These are phyloP conservation scores for Pseudocercospora fuligena DNA, from an alignment of 2,329 filamentous ascomycete genomes.

Conservation along the genomic window DNA sequence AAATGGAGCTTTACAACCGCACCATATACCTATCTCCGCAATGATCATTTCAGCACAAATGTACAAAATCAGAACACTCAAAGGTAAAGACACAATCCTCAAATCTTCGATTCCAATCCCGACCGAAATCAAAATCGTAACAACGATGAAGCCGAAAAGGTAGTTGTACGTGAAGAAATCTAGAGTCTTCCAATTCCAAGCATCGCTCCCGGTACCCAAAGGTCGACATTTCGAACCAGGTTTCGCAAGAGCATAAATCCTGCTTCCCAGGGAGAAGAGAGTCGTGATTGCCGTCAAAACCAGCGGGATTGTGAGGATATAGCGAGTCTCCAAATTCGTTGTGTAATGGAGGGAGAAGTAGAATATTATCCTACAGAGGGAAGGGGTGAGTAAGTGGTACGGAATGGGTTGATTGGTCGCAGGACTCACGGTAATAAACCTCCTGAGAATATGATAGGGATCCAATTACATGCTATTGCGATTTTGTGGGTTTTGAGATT, in stretches of 20 bases:
- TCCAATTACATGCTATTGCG: constrained; percentile 15
- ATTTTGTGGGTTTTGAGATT: constrained; percentile 15
- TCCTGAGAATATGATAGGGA: constrained; percentile 10
- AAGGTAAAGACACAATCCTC: neutral
- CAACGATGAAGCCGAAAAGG: constrained; percentile 12
- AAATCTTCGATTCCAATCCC: neutral
- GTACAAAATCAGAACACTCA: neutral
- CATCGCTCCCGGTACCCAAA: neutral
- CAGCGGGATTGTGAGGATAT: constrained; percentile 15
- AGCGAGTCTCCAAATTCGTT: constrained; percentile 1
- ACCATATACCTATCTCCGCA: neutral
- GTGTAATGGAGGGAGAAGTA: constrained; percentile 21
- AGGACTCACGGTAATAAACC: constrained; percentile 12
- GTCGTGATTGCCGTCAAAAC: constrained; percentile 14
- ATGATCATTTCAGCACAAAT: neutral
- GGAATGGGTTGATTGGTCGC: neutral
- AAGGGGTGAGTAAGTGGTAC: neutral
- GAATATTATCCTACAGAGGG: constrained; percentile 6
- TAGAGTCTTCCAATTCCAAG: neutral
- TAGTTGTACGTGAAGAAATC: constrained; percentile 26
- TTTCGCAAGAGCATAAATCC: constrained; percentile 2
- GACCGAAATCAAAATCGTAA: constrained; percentile 17
- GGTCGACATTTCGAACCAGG: constrained; percentile 9
- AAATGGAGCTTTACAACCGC: constrained; percentile 5
- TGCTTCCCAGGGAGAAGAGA: neutral